Evolutionary conservation across 768 basidiomycete genomes (phyloP).

Genomic region (Xanthoconium purpureum): DNA sequence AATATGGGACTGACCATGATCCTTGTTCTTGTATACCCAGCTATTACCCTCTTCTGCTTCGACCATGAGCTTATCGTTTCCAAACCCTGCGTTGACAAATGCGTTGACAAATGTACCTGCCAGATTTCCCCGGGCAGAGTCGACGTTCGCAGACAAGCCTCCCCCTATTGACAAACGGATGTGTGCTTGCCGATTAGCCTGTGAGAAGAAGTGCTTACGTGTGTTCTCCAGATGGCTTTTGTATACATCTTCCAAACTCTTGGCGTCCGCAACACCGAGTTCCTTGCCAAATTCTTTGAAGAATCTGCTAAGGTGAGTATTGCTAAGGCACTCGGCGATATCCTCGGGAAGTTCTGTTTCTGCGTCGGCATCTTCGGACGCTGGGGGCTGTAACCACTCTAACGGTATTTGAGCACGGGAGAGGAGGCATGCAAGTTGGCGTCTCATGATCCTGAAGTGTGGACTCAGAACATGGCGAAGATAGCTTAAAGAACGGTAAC

Average conservation of each 20-base stretch:
- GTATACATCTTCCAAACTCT: conserved; percentile 95
- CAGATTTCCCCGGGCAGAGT: conserved; percentile 91
- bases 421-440: conserved; percentile 90
- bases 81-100: conserved; percentile 97
- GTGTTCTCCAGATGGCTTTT: conserved; percentile 93
- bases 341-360: conserved; percentile 75
- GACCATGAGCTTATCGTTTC: conserved; percentile 98
- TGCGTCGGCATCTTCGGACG: conserved; percentile 47
- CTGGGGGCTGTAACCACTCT: conserved; percentile 76
- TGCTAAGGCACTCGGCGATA: conserved; percentile 81
- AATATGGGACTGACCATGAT: conserved; percentile 64
- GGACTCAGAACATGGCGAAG: neutral
- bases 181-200: neutral
- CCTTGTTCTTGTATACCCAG: conserved; percentile 99
- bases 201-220: conserved; percentile 42
- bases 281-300: conserved; percentile 95
- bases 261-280: conserved; percentile 83
- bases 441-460: conserved; percentile 72
- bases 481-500: conserved; percentile 28
- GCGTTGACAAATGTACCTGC: conserved; percentile 98
- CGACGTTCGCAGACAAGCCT: conserved; percentile 70
- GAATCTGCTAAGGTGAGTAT: conserved; percentile 74
- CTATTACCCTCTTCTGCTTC: conserved; percentile 93
- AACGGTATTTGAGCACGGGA: conserved; percentile 89
- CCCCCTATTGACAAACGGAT: conserved; percentile 42